phyloP scores from a whole-genome alignment of 257 asterid species.

The Eustoma russellianum region DNA sequence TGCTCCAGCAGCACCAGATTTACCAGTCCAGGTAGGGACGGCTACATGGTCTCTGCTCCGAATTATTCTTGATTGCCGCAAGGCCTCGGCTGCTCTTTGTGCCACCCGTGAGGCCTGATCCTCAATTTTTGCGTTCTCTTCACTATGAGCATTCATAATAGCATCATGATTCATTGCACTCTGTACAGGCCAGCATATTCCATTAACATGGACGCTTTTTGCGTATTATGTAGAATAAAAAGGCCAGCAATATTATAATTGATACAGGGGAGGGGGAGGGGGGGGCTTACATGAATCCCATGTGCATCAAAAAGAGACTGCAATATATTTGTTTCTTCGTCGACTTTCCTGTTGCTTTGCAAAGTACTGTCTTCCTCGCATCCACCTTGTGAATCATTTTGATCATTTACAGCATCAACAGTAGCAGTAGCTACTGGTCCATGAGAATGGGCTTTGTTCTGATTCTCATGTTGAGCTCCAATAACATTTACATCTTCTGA shows the following conservation, averaged over 20 bases:
- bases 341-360: slow-evolving; percentile 31
- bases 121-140: slow-evolving; percentile 69
- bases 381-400: slow-evolving; percentile 19
- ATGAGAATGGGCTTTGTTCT: slow-evolving; percentile 17
- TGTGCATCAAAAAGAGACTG: slow-evolving; percentile 77
- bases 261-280: too few species aligned
- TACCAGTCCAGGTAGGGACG: slow-evolving; percentile 96
- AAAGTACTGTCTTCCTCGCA: slow-evolving; percentile 23
- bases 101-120: slow-evolving; percentile 85
- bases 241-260: neutral
- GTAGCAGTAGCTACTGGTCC: slow-evolving; percentile 16
- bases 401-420: slow-evolving; percentile 24
- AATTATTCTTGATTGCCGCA: slow-evolving; percentile 81
- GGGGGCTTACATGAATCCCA: slow-evolving; percentile 81
- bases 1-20: slow-evolving; percentile 92
- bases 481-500: slow-evolving; percentile 56
- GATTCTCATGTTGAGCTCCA: slow-evolving; percentile 38
- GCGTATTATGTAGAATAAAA: neutral
- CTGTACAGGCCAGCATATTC: slow-evolving; percentile 25
- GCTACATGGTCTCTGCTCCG: slow-evolving; percentile 69
- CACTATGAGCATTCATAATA: slow-evolving; percentile 77
- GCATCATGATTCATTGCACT: slow-evolving; percentile 95
- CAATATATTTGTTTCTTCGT: slow-evolving; percentile 65
- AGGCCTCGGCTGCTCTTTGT: slow-evolving; percentile 93
- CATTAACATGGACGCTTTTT: neutral